Conservation (phyloP, 306 rosid genomes). For the Pyrus pyrifolia region DNA sequence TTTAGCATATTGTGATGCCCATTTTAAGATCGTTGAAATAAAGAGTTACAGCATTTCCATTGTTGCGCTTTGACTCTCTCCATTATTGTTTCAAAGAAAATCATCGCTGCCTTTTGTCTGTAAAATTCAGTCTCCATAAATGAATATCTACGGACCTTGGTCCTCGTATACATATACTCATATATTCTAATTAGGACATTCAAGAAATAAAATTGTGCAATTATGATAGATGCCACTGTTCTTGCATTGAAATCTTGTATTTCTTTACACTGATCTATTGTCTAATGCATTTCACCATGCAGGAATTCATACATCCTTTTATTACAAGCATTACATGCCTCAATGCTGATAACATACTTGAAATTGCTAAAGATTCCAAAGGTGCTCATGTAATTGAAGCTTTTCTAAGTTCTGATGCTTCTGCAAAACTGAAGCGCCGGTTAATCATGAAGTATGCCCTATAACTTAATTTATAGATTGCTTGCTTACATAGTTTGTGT, state of each 20-base stretch:
- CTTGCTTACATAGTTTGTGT: neutral
- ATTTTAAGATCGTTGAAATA: neutral
- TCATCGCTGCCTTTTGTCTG: neutral
- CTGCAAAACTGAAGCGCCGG: conserved; percentile 63
- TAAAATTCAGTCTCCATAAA: neutral
- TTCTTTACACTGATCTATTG: neutral
- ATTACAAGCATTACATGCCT: conserved; percentile 55
- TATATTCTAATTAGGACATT: neutral
- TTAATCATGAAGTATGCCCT: conserved; percentile 56
- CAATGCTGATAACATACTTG: conserved; percentile 53
- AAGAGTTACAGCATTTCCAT: neutral
- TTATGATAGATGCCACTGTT: neutral
- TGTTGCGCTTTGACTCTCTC: neutral
- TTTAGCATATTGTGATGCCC: neutral
- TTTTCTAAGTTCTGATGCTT: conserved; percentile 65
- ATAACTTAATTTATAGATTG: conserved; percentile 11
- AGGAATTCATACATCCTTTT: conserved; percentile 71
- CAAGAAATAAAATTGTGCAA: neutral
- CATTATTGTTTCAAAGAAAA: neutral
- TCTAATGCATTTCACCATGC: conserved; percentile 14
- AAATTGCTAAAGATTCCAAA: conserved; percentile 51
- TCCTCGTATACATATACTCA: neutral
- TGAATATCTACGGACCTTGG: neutral
- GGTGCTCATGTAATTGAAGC: conserved; percentile 88
- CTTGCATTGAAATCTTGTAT: conserved; percentile 3